These are phyloP conservation scores for Ogataea henricii DNA, from an alignment of 805 yeast species.

Conservation along the genomic window DNA sequence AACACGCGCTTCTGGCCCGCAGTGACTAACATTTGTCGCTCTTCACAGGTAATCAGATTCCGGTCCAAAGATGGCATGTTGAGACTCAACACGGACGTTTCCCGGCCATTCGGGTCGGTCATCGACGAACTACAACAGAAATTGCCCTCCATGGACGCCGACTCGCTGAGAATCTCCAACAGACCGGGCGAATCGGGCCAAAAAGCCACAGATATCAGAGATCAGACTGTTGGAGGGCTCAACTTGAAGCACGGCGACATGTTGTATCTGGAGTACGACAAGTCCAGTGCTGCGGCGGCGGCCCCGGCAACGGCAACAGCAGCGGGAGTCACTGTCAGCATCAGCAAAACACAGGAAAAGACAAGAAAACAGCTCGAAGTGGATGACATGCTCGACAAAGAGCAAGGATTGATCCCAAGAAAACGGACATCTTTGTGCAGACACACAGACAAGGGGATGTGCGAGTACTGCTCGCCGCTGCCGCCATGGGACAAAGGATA, in stretches of 20 bases:
- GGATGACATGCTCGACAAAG: slow-evolving; percentile 65
- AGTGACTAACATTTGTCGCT: slow-evolving; percentile 8
- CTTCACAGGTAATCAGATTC: slow-evolving; percentile 64
- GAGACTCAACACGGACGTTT: slow-evolving; percentile 51
- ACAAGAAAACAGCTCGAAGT: slow-evolving; percentile 53
- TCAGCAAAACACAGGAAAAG: slow-evolving; percentile 7
- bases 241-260: slow-evolving; percentile 64
- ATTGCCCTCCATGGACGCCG: slow-evolving; percentile 38
- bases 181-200: slow-evolving; percentile 48
- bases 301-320: slow-evolving; percentile 8
- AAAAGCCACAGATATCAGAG: slow-evolving; percentile 34
- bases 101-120: slow-evolving; percentile 22
- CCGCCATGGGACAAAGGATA: slow-evolving; percentile 93
- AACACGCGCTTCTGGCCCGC: background rate
- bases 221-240: slow-evolving; percentile 40
- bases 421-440: slow-evolving; percentile 65
- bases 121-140: slow-evolving; percentile 31
- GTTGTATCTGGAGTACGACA: slow-evolving; percentile 45
- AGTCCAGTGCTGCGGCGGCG: slow-evolving; percentile 8
- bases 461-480: slow-evolving; percentile 93
- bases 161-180: slow-evolving; percentile 42
- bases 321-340: slow-evolving; percentile 5
- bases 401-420: slow-evolving; percentile 74
- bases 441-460: slow-evolving; percentile 94
- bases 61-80: slow-evolving; percentile 83